Evolutionary conservation across 768 basidiomycete genomes (phyloP), one percentile per base, ranked within the genome.

Genomic region (Leucosporidium creatinivorum): DNA sequence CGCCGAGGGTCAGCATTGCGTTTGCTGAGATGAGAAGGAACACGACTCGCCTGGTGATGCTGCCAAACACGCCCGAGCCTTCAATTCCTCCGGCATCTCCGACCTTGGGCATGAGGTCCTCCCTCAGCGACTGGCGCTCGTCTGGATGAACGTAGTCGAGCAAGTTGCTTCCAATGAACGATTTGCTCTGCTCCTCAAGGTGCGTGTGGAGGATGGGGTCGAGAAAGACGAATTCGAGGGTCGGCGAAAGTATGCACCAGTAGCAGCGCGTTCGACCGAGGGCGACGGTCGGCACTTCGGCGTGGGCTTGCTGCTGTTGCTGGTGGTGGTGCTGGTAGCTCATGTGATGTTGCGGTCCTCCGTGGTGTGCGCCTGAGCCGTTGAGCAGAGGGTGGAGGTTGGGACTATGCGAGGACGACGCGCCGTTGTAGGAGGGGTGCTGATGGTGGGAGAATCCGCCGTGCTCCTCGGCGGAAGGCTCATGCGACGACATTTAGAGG

Each of bases 121-220:
- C 36, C 15, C 59, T 55, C 23, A 72, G 31, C 49, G 54, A 58
- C 0, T 58, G 57, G 1, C 58, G 65, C 54, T 76, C 75, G 49
- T 73, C 73, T 5, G 75, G 75, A 58, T 76, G 75, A 23, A 74
- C 74, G 59, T 65, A 76, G 61, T 73, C 73, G 55, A 70, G 68
- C 51, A 76, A 26, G 58, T 50, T 66, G 17, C 68, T 70, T 2
- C 72, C 69, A 17, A 73, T 18, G 44, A 74, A 58, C 2, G 26
- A 18, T 10, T 28, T 4, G 4, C 39, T 52, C 57, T 62, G 63
- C 9, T 73, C 69, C 9, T 61, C 65, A 31, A 73, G 58, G 63
- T 76, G 73, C 2, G 56, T 28, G n/a, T 66, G 48, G 23, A 72
- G 58, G 61, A 70, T 48, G 3, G 75, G 75, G 36, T 74, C 75